Evolutionary conservation across 192 early-diverging fungal species (phyloP).

Genomic region (Ambispora gerdemannii): DNA sequence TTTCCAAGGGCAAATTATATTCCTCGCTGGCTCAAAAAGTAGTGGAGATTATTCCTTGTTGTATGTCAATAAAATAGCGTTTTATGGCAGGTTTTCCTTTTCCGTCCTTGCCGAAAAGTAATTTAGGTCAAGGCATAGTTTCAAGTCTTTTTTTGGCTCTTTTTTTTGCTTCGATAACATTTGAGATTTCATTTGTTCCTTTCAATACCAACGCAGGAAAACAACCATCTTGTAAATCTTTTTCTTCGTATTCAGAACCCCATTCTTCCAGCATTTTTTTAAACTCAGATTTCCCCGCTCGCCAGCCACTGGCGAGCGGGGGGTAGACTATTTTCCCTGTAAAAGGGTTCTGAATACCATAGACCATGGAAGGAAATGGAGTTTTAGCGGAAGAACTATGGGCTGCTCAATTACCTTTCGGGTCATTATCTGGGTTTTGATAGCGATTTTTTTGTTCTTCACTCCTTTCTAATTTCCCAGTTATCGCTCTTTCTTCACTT

Average conservation of each 20-base stretch:
- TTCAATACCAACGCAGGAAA: background rate
- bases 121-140: background rate
- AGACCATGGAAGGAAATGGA: background rate
- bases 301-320: background rate
- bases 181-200: background rate
- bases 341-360: background rate
- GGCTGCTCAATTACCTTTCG: background rate
- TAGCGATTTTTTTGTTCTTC: background rate
- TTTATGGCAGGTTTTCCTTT: background rate
- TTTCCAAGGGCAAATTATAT: background rate
- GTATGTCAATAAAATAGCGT: background rate
- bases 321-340: background rate
- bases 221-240: background rate
- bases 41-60: background rate
- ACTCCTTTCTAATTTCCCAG: background rate
- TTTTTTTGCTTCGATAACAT: background rate
- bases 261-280: background rate
- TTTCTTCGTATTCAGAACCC: background rate
- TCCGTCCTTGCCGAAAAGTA: background rate
- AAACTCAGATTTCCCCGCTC: background rate
- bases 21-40: background rate
- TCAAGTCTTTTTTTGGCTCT: background rate
- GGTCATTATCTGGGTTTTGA: conserved; percentile 12
- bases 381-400: background rate
- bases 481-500: background rate